A percentile compares a stretch with the other conserved stretches of the same genome.
Conservation (phyloP, 345 rosid species). For the Stellera chamaejasme region DNA sequence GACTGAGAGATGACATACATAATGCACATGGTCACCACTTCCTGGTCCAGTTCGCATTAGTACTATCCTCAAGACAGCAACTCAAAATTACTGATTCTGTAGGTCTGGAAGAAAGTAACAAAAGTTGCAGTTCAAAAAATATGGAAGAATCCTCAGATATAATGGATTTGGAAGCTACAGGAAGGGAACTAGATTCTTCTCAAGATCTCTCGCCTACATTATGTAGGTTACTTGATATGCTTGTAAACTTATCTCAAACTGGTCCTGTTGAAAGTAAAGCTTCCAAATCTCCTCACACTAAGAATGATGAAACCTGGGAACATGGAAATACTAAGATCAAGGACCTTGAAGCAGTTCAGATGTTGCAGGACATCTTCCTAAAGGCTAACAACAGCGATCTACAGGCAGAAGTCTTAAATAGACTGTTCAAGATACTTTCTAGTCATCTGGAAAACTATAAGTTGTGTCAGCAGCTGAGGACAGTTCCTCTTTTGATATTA, state of each 20-base stretch:
- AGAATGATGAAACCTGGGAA: constrained; percentile 77
- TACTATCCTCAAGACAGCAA: constrained; percentile 61
- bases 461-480: constrained; percentile 86
- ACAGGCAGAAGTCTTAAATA: constrained; percentile 94
- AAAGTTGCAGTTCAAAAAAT: constrained; percentile 24
- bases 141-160: constrained; percentile 24
- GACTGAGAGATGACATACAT: constrained; percentile 95
- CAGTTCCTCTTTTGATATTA: constrained; percentile 91
- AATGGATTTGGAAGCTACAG: constrained; percentile 19
- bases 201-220: constrained; percentile 66
- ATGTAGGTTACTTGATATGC: constrained; percentile 93
- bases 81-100: constrained; percentile 28
- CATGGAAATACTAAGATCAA: constrained; percentile 74
- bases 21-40: constrained; percentile 99
- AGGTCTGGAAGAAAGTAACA: constrained; percentile 26
- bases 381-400: constrained; percentile 77
- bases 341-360: constrained; percentile 99
- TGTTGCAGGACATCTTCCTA: constrained; percentile 93
- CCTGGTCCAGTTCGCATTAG: constrained; percentile 93
- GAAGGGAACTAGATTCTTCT: constrained; percentile 37
- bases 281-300: constrained; percentile 43
- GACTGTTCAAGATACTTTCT: constrained; percentile 97
- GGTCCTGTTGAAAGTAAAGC: constrained; percentile 67
- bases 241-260: constrained; percentile 83
- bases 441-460: constrained; percentile 94